Conservation (phyloP, 2,329 filamentous ascomycete species). For the Fusarium beomiforme region DNA sequence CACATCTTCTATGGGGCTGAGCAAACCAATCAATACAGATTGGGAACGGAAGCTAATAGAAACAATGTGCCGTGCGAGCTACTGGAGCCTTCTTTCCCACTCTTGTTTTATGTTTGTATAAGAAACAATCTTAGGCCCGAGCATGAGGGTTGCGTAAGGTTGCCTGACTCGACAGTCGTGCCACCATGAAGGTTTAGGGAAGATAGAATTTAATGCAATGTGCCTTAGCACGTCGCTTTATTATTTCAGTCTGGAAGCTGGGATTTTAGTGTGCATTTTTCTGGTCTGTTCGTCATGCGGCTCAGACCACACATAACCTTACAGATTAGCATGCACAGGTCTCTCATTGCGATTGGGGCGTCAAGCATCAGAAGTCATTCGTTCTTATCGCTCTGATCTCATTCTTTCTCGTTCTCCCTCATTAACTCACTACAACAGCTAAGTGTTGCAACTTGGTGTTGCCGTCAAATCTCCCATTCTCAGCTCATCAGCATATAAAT, state of each 20-base stretch:
- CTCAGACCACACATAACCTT: background rate
- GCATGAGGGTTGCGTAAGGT: slow-evolving; percentile 8
- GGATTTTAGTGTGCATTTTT: background rate
- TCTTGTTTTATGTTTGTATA: slow-evolving; percentile 23
- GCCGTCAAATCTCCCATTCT: slow-evolving; percentile 1
- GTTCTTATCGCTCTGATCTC: slow-evolving; percentile 24
- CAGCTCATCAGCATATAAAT: slow-evolving; percentile 32
- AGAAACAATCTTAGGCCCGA: slow-evolving; percentile 17
- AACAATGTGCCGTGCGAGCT: slow-evolving; percentile 1
- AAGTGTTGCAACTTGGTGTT: background rate
- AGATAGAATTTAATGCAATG: background rate
- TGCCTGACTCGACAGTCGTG: background rate
- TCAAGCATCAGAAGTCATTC: slow-evolving; percentile 3
- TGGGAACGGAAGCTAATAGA: slow-evolving; percentile 2
- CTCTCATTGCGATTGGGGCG: background rate
- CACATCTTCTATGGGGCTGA: background rate
- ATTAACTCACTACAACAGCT: slow-evolving; percentile 24
- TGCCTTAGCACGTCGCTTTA: background rate
- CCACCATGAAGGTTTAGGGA: background rate
- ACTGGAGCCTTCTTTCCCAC: background rate
- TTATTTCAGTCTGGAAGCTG: background rate
- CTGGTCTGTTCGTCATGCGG: no score
- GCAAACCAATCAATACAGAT: slow-evolving; percentile 16
- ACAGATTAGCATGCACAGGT: background rate
- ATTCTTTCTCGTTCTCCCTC: slow-evolving; percentile 26